These are phyloP conservation scores for Lodderomyces theae DNA, from an alignment of 1,139 yeast species.

Conservation along the genomic window DNA sequence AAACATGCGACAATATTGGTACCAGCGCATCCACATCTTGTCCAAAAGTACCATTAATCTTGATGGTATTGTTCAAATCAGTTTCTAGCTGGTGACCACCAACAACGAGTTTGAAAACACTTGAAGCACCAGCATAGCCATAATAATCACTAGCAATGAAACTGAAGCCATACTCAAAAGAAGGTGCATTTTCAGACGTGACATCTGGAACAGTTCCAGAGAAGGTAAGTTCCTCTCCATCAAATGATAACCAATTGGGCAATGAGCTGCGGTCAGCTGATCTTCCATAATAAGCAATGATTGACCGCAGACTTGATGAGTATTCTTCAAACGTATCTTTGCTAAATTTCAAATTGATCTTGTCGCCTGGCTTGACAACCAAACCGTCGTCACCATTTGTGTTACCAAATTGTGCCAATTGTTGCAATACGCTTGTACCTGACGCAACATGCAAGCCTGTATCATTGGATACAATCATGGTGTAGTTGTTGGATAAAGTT, in stretches of 20 bases:
- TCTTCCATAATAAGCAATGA: constrained; percentile 79
- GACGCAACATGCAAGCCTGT: constrained; percentile 49
- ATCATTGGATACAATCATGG: constrained; percentile 56
- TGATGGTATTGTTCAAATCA: constrained; percentile 46
- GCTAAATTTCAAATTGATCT: constrained; percentile 63
- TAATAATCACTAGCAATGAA: constrained; percentile 76
- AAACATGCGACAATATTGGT: constrained; percentile 57
- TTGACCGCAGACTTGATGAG: constrained; percentile 41
- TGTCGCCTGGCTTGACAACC: constrained; percentile 67
- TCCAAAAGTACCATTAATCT: constrained; percentile 66
- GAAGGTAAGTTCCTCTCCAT: constrained; percentile 61
- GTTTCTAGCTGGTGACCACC: constrained; percentile 89
- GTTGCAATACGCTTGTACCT: constrained; percentile 40
- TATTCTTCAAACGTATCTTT: constrained; percentile 51
- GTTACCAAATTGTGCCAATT: constrained; percentile 55
- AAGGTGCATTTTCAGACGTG: constrained; percentile 84
- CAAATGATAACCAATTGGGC: constrained; percentile 84
- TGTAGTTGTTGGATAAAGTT: constrained; percentile 44
- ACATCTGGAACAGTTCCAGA: constrained; percentile 87
- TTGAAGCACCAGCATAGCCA: constrained; percentile 73
- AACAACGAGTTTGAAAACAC: constrained; percentile 67
- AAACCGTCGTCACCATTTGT: constrained; percentile 76
- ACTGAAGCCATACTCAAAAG: constrained; percentile 66
- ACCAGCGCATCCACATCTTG: constrained; percentile 52
- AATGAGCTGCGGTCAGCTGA: constrained; percentile 79